Percentiles rank a stretch among this genome's conserved stretches.
These are phyloP conservation scores for Phytophthora europaea DNA, from an alignment of 352 stramenopile genomes.

Conservation along the genomic window DNA sequence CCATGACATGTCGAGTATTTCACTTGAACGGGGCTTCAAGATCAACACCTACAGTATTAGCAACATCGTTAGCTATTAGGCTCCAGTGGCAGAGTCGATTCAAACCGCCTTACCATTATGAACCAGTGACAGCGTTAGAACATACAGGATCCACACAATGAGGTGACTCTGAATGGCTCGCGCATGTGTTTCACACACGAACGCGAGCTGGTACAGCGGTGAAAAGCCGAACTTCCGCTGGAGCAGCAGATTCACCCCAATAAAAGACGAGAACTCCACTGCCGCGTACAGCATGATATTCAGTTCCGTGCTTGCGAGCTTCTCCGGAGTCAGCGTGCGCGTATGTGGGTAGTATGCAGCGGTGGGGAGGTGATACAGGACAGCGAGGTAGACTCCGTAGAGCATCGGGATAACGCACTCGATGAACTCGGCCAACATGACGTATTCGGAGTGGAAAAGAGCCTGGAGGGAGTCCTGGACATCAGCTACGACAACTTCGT, in stretches of 20 bases:
- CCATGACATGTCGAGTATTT: background rate
- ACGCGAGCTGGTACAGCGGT: constrained; percentile 43
- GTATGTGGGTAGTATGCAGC: constrained; percentile 31
- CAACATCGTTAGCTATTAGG: background rate
- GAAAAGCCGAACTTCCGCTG: constrained; percentile 32
- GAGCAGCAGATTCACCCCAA: constrained; percentile 9
- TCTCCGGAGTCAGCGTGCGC: constrained; percentile 5
- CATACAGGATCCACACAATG: constrained; percentile 40
- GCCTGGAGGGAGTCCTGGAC: constrained; percentile 29
- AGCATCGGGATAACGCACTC: constrained; percentile 47
- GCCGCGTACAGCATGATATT: constrained; percentile 35
- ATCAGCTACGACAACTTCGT: background rate
- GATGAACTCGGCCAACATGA: constrained; percentile 49
- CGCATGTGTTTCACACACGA: constrained; percentile 48
- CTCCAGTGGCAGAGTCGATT: background rate
- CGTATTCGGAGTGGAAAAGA: constrained; percentile 51
- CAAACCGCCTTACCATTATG: constrained; percentile 34
- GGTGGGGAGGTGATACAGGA: constrained; percentile 40
- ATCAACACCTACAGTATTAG: background rate
- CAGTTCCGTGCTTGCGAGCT: constrained; percentile 6
- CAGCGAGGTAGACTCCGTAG: constrained; percentile 31
- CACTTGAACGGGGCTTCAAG: constrained; percentile 9
- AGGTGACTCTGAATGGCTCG: constrained; percentile 33
- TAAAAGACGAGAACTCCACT: constrained; percentile 35
- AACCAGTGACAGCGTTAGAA: constrained; percentile 35